Base-by-base conservation (phyloP, 1,284 basidiomycete species). In the Amylostereum areolatum region DNA sequence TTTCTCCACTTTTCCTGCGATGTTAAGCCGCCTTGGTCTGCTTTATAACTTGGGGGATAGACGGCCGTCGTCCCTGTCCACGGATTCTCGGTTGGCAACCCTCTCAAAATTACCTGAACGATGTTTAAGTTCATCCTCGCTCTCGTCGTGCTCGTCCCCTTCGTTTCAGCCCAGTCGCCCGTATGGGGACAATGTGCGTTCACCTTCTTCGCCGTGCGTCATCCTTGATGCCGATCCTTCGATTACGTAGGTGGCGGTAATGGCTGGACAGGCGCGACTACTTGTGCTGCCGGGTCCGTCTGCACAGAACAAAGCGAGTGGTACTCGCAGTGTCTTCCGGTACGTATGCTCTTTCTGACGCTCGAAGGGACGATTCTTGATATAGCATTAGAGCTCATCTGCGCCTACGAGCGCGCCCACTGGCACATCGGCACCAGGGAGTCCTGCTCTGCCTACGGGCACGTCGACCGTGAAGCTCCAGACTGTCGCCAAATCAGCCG, bases 141-240 rank as follows among this genome's bases (percentile, higher is more conserved):
- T 32, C 61, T 68, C 45, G 55, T 59, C 5, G 57, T 59, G 8
- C 44, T 63, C 37, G 49, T 66, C n/a, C 62, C 65, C 7, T 55
- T 59, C 46, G 65, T 59, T 29, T 46, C 59, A n/a, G 66, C 62
- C 4, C 66, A 69, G 53, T 60, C 62, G 11, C 46, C 48, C 1
- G 63, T 60, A 30, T 69, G 65, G 62, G 64, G 62, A 44, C 68
- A 69, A 57, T 68, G 68, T 66, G 53, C 28, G 63, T 58, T 9
- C 5, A 28, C 27, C 27, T 43, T 25, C 9, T 18, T 18, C 18
- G 18, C 18, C 18, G 18, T 18, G 18, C 18, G 18, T 18, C 18
- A 18, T 18, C 18, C 18, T 18, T 18, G 18, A 18, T 18, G 18
- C 18, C 18, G 18, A 18, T 18, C 18, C 18, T 18, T 18, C 18